Percentiles rank a stretch among this genome's conserved stretches.
phyloP scores from a whole-genome alignment of 208 protist genomes.

The Acanthamoeba healyi region DNA sequence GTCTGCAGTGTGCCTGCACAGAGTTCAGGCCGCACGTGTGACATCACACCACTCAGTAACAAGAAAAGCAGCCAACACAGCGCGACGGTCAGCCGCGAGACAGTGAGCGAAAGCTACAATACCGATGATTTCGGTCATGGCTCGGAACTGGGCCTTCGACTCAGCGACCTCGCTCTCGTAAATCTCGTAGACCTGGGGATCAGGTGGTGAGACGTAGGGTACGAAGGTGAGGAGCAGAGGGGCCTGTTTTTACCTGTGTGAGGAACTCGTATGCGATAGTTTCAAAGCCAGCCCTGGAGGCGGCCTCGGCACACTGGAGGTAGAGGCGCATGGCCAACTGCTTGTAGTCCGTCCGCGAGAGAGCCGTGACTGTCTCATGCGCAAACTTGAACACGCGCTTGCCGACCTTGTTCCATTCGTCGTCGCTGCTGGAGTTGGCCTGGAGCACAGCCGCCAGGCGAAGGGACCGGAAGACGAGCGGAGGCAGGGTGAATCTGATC shows the following conservation, averaged over 20 bases:
- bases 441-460: slow-evolving; percentile 88
- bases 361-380: slow-evolving; percentile 81
- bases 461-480: slow-evolving; percentile 92
- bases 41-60: too few species aligned
- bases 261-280: slow-evolving; percentile 93
- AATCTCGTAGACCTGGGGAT: slow-evolving; percentile 92
- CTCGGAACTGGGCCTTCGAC: slow-evolving; percentile 91
- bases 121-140: slow-evolving; percentile 92
- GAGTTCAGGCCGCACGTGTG: too few species aligned
- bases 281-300: slow-evolving; percentile 91
- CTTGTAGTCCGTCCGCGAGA: slow-evolving; percentile 82
- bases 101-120: too few species aligned
- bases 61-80: too few species aligned
- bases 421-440: not conserved
- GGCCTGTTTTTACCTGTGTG: slow-evolving; percentile 61
- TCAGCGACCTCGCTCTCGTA: slow-evolving; percentile 96
- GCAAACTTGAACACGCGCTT: slow-evolving; percentile 85
- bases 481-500: slow-evolving; percentile 92
- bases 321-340: slow-evolving; percentile 92
- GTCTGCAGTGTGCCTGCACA: slow-evolving; percentile 63
- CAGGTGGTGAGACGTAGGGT: not conserved
- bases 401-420: slow-evolving; percentile 16
- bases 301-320: slow-evolving; percentile 91
- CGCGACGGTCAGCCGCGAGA: too few species aligned
- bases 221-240: not conserved